A percentile compares a stretch with the other conserved stretches of the same genome.
Conservation (phyloP, 805 yeast species). For the Candida coleopterorum region DNA sequence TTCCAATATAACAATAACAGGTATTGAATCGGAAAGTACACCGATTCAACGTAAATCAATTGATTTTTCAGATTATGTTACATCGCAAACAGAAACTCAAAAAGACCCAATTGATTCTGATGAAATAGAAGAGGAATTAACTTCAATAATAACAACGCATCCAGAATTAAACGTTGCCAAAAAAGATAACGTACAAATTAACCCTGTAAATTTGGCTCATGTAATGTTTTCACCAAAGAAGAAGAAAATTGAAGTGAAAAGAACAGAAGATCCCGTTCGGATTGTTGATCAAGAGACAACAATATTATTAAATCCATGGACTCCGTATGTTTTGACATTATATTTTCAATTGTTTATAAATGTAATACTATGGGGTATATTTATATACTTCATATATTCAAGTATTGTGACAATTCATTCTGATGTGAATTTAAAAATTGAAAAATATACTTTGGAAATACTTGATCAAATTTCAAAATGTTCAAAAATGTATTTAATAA, state of each 20-base stretch:
- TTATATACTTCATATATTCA: conserved; percentile 48
- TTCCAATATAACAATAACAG: conserved; percentile 4
- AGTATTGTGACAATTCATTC: conserved; percentile 52
- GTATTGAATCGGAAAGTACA: conserved; percentile 5
- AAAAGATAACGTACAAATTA: conserved; percentile 17
- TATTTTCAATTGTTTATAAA: conserved; percentile 65
- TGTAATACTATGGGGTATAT: conserved; percentile 42
- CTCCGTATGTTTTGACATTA: conserved; percentile 54
- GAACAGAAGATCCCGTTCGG: neutral
- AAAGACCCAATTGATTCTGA: neutral
- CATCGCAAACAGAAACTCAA: neutral
- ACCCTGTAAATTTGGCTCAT: conserved; percentile 28
- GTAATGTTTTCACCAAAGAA: conserved; percentile 33
- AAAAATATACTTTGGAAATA: conserved; percentile 55
- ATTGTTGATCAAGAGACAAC: neutral
- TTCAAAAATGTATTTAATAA: conserved; percentile 60
- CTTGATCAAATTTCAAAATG: conserved; percentile 65
- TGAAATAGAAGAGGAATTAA: conserved; percentile 6
- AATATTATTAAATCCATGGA: conserved; percentile 32
- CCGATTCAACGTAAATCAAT: conserved; percentile 6
- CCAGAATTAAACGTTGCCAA: conserved; percentile 18
- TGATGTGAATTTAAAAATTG: conserved; percentile 72
- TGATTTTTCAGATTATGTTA: conserved; percentile 3
- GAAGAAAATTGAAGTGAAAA: conserved; percentile 2
- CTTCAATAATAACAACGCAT: conserved; percentile 12